Evolutionary conservation across 2,329 filamentous ascomycete species (phyloP), one percentile per base, ranked within the genome.

Genomic region (Truncatella angustata): DNA sequence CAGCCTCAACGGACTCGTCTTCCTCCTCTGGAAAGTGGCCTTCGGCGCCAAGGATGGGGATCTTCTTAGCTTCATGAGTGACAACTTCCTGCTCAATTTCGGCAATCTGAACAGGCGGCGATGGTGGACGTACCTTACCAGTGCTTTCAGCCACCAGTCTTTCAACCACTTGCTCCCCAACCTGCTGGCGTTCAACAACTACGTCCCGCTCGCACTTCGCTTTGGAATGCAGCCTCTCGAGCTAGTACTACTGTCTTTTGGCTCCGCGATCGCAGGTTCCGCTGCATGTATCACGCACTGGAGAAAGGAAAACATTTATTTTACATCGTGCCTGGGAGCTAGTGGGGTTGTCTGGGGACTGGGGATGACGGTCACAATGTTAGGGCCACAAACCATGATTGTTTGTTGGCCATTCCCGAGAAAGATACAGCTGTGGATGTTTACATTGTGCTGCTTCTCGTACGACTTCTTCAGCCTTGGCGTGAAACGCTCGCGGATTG

Each of bases 101-200:
- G 39, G 47, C 6, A 51, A 53, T 47, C 16, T 55, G 20, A 44
- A 35, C 21, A 14, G 30, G 18, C 45, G 53, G 35, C 45, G 50
- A 23, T 55, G 50, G 50, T 50, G 47, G 50, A 55, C 53, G 20
- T 14, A 34, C 18, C 16, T 53, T n/a, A 55, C 45, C 20, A 12
- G 23, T 10, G 53, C 53, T 21, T 12, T 55, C 32, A 55, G 50
- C 45, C 53, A 55, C 34, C 50, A 16, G 32, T 12, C 24, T 12
- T 14, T 30, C 20, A 21, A n/a, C 30, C 50, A 55, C 46, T 32
- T 55, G 5, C 20, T 36, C 16, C 24, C 40, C 28, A 53, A 53
- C 40, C 46, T 55, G 53, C 16, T 24, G 4, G n/a, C 46, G n/a
- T 50, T 55, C 39, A 32, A 45, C 16, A 32, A 32, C 5, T 55